A percentile compares a stretch with the other conserved stretches of the same genome.
Evolutionary conservation across 495 filamentous ascomycete genomes (phyloP).

Genomic region (Choiromyces venosus): DNA sequence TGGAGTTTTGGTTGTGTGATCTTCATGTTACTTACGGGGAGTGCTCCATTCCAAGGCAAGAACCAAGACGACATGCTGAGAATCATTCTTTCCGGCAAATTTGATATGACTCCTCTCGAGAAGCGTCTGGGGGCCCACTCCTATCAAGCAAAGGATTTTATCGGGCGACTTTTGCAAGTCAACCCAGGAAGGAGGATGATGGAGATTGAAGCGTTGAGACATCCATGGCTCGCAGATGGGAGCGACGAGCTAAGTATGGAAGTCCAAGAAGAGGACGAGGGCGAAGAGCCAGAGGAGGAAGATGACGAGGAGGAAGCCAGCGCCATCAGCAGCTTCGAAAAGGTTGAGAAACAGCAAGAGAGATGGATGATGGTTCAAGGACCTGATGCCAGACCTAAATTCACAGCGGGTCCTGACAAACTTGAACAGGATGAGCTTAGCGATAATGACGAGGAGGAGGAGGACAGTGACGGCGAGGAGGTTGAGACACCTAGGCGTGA

Average conservation of each 20-base stretch:
- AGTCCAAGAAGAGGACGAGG: conserved; percentile 21
- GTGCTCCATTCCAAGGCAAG: conserved; percentile 70
- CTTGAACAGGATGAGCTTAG: neutral
- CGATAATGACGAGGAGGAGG: conserved; percentile 10
- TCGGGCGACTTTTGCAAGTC: conserved; percentile 33
- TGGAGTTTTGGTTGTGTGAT: conserved; percentile 92
- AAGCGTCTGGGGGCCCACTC: conserved; percentile 22
- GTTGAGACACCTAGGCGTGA: conserved; percentile 3
- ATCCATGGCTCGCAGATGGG: conserved; percentile 29
- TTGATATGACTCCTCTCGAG: conserved; percentile 20
- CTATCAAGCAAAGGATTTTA: conserved; percentile 31
- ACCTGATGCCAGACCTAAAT: neutral
- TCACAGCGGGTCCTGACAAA: neutral
- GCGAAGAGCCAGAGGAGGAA: neutral
- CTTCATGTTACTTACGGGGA: conserved; percentile 68
- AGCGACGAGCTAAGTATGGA: conserved; percentile 24
- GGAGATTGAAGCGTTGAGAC: conserved; percentile 35
- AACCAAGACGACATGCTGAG: conserved; percentile 40
- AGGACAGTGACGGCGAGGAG: conserved; percentile 4
- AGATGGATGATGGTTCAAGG: conserved; percentile 1
- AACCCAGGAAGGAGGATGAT: conserved; percentile 35
- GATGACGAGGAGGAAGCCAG: conserved; percentile 11
- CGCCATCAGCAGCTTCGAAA: conserved; percentile 4
- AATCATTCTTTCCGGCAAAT: conserved; percentile 28
- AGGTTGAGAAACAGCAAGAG: conserved; percentile 1